phyloP scores from a whole-genome alignment of 345 rosid species.

The Eucalyptus regnans region DNA sequence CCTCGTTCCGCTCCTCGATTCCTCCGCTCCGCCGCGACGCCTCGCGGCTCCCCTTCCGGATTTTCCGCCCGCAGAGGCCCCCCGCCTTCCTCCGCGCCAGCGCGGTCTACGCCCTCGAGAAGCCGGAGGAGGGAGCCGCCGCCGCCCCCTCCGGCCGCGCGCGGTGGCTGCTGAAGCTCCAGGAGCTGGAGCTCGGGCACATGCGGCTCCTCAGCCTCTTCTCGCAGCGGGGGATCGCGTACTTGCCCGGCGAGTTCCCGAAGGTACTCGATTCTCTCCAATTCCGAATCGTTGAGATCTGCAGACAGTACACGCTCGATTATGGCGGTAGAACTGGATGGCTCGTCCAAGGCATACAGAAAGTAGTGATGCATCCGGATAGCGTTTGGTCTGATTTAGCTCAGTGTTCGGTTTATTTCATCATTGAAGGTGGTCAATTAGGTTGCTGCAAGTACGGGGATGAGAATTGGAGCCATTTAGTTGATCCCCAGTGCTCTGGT shows the following conservation, averaged over 20 bases:
- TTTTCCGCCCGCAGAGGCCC: neutral
- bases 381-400: neutral
- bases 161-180: neutral
- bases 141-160: neutral
- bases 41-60: neutral
- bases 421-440: neutral
- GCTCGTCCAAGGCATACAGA: neutral
- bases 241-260: neutral
- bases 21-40: neutral
- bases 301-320: neutral
- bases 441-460: neutral
- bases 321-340: neutral
- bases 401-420: neutral
- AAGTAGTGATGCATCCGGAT: neutral
- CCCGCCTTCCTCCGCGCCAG: neutral
- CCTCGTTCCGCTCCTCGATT: neutral
- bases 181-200: neutral
- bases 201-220: neutral
- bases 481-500: neutral
- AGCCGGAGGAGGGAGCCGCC: neutral
- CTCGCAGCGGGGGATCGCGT: neutral
- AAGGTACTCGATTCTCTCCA: neutral
- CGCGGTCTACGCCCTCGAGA: neutral
- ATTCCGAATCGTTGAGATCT: neutral
- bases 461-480: neutral